Percentiles rank a stretch among this genome's conserved stretches.
phyloP scores from a whole-genome alignment of 2,329 filamentous ascomycete genomes.

The Fulvia fulva region DNA sequence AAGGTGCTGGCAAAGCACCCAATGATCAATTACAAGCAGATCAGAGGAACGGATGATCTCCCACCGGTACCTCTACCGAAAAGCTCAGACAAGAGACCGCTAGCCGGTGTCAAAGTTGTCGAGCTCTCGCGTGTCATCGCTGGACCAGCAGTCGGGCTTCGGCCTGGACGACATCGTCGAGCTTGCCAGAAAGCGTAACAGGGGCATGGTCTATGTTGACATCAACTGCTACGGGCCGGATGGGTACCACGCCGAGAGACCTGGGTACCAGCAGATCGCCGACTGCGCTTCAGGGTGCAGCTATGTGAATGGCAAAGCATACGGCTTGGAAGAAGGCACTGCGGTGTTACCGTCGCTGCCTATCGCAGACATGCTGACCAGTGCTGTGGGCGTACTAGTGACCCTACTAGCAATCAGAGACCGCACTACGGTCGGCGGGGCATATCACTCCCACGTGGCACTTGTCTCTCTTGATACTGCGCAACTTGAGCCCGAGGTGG shows the following conservation, averaged over 20 bases:
- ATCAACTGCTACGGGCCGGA: slow-evolving; percentile 55
- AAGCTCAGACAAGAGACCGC: slow-evolving; percentile 21
- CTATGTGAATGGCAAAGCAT: slow-evolving; percentile 15
- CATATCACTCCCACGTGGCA: slow-evolving; percentile 34
- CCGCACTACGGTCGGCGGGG: slow-evolving; percentile 32
- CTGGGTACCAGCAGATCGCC: slow-evolving; percentile 53
- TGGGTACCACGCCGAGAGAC: slow-evolving; percentile 45
- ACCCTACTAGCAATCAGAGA: slow-evolving; percentile 30
- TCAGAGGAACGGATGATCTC: slow-evolving; percentile 7
- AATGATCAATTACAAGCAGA: slow-evolving; percentile 32
- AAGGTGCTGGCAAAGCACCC: slow-evolving; percentile 41
- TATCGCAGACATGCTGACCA: slow-evolving; percentile 18
- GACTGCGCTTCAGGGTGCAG: slow-evolving; percentile 36
- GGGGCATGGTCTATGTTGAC: slow-evolving; percentile 46
- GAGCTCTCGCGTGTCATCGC: slow-evolving; percentile 30
- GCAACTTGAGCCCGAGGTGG: slow-evolving; percentile 33
- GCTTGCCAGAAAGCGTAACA: slow-evolving; percentile 33
- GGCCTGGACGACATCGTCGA: slow-evolving; percentile 17
- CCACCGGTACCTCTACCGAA: slow-evolving; percentile 11
- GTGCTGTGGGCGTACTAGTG: slow-evolving; percentile 19
- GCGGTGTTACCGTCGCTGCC: slow-evolving; percentile 20
- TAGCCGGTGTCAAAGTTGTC: slow-evolving; percentile 38
- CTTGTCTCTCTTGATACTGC: slow-evolving; percentile 33
- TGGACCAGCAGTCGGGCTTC: slow-evolving; percentile 30
- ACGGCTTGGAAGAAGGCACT: slow-evolving; percentile 19